Conservation (phyloP, 2,329 filamentous ascomycete genomes). For the Keithomyces neogunnii region DNA sequence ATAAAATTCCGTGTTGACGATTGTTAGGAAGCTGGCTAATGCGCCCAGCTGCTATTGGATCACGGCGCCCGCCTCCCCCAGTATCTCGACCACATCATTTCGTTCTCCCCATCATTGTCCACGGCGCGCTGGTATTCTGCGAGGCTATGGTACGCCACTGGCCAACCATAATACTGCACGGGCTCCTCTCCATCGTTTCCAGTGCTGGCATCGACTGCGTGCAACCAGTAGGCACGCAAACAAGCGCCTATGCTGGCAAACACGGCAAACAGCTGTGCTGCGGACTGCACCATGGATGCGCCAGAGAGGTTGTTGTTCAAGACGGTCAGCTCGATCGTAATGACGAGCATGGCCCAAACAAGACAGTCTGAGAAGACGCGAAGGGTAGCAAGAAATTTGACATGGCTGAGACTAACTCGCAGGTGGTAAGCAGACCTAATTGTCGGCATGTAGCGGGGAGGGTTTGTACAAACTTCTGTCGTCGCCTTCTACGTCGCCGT, state of each 20-base stretch:
- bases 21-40: neutral
- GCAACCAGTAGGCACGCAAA: conserved; percentile 6
- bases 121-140: neutral
- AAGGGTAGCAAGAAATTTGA: neutral
- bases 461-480: neutral
- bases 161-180: neutral
- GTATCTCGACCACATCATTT: neutral
- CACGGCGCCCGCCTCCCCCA: neutral
- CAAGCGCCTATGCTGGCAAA: conserved; percentile 18
- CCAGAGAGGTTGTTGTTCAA: conserved; percentile 22
- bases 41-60: neutral
- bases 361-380: conserved; percentile 14
- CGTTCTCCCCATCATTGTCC: neutral
- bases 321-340: conserved; percentile 24
- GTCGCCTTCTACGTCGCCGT: conserved; percentile 15
- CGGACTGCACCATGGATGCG: conserved; percentile 16
- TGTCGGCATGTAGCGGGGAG: neutral
- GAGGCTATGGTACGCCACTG: neutral
- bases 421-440: too few species aligned
- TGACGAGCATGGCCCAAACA: conserved; percentile 20
- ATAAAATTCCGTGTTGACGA: too few species aligned
- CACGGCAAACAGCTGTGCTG: conserved; percentile 23
- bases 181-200: neutral
- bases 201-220: neutral
- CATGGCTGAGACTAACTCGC: neutral